Evolutionary conservation across 2,329 filamentous ascomycete genomes (phyloP).

Genomic region (Paecilomyces fulvus): DNA sequence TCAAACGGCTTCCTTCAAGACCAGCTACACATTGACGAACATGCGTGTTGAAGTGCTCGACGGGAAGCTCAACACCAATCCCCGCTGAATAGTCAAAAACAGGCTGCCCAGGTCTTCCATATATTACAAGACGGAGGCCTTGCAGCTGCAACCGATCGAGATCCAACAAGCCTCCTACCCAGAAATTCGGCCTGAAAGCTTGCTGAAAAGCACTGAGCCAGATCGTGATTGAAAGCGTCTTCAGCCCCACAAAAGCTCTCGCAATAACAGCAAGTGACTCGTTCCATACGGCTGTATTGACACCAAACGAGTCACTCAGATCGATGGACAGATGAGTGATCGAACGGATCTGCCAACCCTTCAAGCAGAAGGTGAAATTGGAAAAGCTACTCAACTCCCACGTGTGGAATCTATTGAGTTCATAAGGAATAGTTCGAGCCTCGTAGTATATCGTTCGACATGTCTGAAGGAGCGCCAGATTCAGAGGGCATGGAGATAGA

Average conservation of each 20-base stretch:
- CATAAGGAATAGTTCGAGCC: background rate
- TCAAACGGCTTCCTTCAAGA: background rate
- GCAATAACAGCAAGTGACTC: background rate
- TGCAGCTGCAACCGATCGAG: background rate
- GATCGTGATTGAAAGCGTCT: background rate
- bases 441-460: background rate
- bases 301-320: background rate
- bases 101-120: background rate
- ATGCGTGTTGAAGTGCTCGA: background rate
- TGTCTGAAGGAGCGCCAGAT: background rate
- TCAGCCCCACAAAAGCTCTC: background rate
- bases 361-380: background rate
- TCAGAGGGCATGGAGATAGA: background rate
- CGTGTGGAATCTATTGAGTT: background rate
- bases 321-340: background rate
- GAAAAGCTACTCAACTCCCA: background rate
- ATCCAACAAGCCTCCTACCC: background rate
- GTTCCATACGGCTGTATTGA: background rate
- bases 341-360: background rate
- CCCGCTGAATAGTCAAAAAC: background rate
- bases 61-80: background rate
- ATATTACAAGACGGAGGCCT: background rate
- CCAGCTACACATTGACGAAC: background rate
- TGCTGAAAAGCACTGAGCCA: background rate
- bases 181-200: background rate